Evolutionary conservation across 73 alveolate genomes (phyloP), one percentile per base, ranked within the genome.

Genomic region (Paramecium tetraurelia): DNA sequence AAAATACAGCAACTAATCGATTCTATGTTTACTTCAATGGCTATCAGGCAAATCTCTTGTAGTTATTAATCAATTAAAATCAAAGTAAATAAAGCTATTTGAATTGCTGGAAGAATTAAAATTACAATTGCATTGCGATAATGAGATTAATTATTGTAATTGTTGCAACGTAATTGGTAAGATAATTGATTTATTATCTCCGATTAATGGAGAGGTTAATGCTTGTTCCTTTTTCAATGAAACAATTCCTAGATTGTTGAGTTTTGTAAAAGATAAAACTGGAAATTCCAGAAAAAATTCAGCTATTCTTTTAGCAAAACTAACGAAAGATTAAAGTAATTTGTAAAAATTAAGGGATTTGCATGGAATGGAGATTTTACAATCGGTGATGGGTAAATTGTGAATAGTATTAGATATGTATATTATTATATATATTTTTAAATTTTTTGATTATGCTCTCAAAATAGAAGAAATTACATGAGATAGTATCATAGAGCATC

Each of bases 221-320:
- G 75, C 90, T n/a, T 24, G 70, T 27, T 80, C 35, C 33, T 97
- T 95, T 63, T 96, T 94, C 68, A 84, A 88, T 84, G 77, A 77
- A 11, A 41, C 93, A 0, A 96, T 97, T 50, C 98, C 97, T 43
- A 95, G 95, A 16, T 89, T 96, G 36, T 95, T 98, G 77, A 86
- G 85, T 33, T 95, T 98, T 38, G 89, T 96, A 48, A 97, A 93
- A 92, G 99, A 98, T 89, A 96, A 97, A 93, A 92, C 96, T 29
- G 99, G 98, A 71, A 92, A 96, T 85, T 96, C 95, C 58, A 97
- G 99, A 93, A 98, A 97, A 93, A 98, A 97, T 94, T 99, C 99
- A 0, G 99, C 99, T 12, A 96, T 98, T 63, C 93, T 96, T 58
- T 86, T 98, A 92, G 99, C 99, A 4, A 97, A 98, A 92, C 50